phyloP scores from a whole-genome alignment of 2,329 filamentous ascomycete genomes.

The Trichoderma atroviride region DNA sequence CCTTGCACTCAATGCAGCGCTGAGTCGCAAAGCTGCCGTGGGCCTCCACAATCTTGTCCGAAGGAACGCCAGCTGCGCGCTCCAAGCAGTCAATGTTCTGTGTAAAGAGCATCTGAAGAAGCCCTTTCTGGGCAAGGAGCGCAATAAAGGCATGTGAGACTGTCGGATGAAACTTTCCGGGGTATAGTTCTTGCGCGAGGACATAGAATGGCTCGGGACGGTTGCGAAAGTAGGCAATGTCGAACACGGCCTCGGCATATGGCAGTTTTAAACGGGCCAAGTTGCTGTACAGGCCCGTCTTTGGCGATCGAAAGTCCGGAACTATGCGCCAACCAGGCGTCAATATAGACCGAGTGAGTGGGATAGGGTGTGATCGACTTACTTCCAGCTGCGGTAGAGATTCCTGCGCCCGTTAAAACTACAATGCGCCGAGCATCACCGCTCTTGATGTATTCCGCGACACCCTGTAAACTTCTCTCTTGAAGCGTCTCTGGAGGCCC shows the following conservation, averaged over 20 bases:
- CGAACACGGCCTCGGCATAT: slow-evolving; percentile 90
- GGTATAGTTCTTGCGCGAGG: slow-evolving; percentile 88
- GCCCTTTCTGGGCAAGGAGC: slow-evolving; percentile 75
- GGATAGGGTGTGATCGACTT: slow-evolving; percentile 25
- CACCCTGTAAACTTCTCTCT: slow-evolving; percentile 68
- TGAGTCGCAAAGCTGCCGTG: slow-evolving; percentile 94
- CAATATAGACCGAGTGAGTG: neutral
- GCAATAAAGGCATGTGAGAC: slow-evolving; percentile 87
- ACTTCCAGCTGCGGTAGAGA: slow-evolving; percentile 73
- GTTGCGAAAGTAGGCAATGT: slow-evolving; percentile 82
- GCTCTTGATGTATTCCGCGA: slow-evolving; percentile 79
- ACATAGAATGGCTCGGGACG: slow-evolving; percentile 91
- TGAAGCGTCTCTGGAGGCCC: slow-evolving; percentile 66
- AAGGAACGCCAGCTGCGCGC: slow-evolving; percentile 79
- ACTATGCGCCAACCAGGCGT: slow-evolving; percentile 52
- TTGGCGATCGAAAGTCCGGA: slow-evolving; percentile 91
- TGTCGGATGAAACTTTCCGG: slow-evolving; percentile 85
- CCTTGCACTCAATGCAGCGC: slow-evolving; percentile 85
- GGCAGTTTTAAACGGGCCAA: slow-evolving; percentile 83
- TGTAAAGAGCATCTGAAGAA: slow-evolving; percentile 86
- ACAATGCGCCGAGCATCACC: slow-evolving; percentile 72
- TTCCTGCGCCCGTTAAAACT: slow-evolving; percentile 88
- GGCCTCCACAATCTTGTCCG: slow-evolving; percentile 82
- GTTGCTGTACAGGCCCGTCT: slow-evolving; percentile 92
- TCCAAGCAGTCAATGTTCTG: slow-evolving; percentile 98